Conservation (phyloP, 108 stramenopile genomes). For the Cyclotella kingstonii region DNA sequence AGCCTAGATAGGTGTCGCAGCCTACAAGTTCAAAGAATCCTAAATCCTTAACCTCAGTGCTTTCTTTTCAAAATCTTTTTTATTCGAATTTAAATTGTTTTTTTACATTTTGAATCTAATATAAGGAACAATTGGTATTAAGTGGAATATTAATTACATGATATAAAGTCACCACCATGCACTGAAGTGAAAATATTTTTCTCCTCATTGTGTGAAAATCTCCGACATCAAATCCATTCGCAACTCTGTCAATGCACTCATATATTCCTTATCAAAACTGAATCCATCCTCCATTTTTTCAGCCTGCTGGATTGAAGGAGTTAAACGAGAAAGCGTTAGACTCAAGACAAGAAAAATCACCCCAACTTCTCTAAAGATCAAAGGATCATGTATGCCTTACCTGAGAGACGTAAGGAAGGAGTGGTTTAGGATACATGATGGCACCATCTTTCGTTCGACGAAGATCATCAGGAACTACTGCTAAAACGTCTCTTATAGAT, state of each 20-base stretch:
- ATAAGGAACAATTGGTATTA: too few relatives aligned
- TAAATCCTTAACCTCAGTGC: too few relatives aligned
- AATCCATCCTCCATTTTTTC: slow-evolving; percentile 23
- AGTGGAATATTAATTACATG: too few relatives aligned
- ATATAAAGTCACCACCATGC: neutral
- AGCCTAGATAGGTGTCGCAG: neutral
- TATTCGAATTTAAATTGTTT: too few relatives aligned
- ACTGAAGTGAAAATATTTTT: neutral
- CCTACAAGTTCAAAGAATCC: neutral
- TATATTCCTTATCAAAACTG: slow-evolving; percentile 44
- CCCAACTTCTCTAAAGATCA: neutral
- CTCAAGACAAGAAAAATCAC: neutral
- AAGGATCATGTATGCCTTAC: slow-evolving; percentile 1
- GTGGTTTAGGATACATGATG: slow-evolving; percentile 36
- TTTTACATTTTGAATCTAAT: too few relatives aligned
- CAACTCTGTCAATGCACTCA: slow-evolving; percentile 26
- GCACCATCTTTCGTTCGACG: slow-evolving; percentile 26
- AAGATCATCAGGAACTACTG: slow-evolving; percentile 39
- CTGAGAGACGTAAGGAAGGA: slow-evolving; percentile 47
- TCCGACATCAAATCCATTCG: slow-evolving; percentile 13
- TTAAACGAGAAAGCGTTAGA: neutral
- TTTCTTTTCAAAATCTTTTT: too few relatives aligned
- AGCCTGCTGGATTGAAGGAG: slow-evolving; percentile 7
- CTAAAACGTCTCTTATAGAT: slow-evolving; percentile 73
- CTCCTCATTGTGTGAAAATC: neutral